Conservation (phyloP, 2,329 filamentous ascomycete species). For the Trichoderma koningiopsis region DNA sequence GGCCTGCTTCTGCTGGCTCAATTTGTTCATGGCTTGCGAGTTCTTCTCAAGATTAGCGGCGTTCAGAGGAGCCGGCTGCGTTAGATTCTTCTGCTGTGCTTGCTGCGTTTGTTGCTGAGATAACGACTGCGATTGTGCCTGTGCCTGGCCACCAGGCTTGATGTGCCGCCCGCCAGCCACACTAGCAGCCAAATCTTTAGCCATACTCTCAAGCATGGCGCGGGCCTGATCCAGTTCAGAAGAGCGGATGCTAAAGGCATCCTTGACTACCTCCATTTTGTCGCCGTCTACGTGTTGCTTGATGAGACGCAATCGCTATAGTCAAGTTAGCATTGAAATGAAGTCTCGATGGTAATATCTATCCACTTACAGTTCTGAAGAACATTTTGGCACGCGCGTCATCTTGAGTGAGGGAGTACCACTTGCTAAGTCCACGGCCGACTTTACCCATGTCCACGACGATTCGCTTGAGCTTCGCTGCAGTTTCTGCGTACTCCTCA, state of each 20-base stretch:
- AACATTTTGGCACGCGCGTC: slow-evolving; percentile 54
- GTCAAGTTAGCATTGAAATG: slow-evolving; percentile 37
- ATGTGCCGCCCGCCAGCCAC: slow-evolving; percentile 34
- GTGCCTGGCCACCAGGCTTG: slow-evolving; percentile 30
- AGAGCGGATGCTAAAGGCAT: slow-evolving; percentile 54
- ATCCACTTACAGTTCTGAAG: slow-evolving; percentile 53
- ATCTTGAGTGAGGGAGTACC: slow-evolving; percentile 53
- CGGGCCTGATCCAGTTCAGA: slow-evolving; percentile 54
- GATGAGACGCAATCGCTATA: slow-evolving; percentile 54
- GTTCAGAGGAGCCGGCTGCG: slow-evolving; percentile 42
- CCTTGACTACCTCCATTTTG: slow-evolving; percentile 48
- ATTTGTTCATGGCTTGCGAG: slow-evolving; percentile 50
- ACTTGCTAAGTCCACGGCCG: slow-evolving; percentile 47
- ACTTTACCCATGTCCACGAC: slow-evolving; percentile 49
- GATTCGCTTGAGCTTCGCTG: slow-evolving; percentile 47
- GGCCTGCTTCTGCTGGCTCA: slow-evolving; percentile 42
- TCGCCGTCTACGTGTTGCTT: slow-evolving; percentile 58
- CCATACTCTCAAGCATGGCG: slow-evolving; percentile 54
- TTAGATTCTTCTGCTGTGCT: slow-evolving; percentile 32
- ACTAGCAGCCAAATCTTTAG: slow-evolving; percentile 47
- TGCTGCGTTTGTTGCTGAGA: slow-evolving; percentile 27
- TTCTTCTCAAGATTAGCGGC: slow-evolving; percentile 57
- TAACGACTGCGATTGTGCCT: not conserved
- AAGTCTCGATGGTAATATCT: no score
- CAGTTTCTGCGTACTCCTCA: slow-evolving; percentile 48